Conservation (phyloP, 2,329 filamentous ascomycete species). For the Dactylellina haptotyla region DNA sequence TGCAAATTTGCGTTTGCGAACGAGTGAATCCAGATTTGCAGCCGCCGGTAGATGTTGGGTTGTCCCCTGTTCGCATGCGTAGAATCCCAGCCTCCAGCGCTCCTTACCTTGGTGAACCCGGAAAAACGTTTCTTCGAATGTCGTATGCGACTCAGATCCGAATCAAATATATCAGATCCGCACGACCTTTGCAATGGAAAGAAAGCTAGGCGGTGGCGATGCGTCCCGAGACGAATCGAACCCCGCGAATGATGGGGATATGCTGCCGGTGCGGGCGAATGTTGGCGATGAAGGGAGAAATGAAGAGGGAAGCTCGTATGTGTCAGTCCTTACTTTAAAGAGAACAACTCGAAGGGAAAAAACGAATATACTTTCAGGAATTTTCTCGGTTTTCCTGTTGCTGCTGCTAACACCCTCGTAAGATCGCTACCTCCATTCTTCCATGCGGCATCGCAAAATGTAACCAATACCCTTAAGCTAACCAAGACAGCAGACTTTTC, state of each 20-base stretch:
- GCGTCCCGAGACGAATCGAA: slow-evolving; percentile 30
- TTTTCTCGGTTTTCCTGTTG: slow-evolving; percentile 8
- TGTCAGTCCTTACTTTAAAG: slow-evolving; percentile 39
- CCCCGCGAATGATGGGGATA: slow-evolving; percentile 31
- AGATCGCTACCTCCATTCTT: slow-evolving; percentile 28
- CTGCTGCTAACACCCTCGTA: slow-evolving; percentile 27
- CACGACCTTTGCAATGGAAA: slow-evolving; percentile 24
- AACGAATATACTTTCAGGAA: slow-evolving; percentile 38
- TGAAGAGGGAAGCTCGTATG: slow-evolving; percentile 22
- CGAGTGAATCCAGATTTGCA: slow-evolving; percentile 24
- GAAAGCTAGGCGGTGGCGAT: slow-evolving; percentile 19
- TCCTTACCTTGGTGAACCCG: slow-evolving; percentile 53
- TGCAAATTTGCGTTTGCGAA: slow-evolving; percentile 19
- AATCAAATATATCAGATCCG: slow-evolving; percentile 26
- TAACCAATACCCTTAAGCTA: slow-evolving; percentile 3
- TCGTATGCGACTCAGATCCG: slow-evolving; percentile 44
- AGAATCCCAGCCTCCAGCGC: slow-evolving; percentile 53
- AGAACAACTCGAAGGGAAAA: neutral
- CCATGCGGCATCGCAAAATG: slow-evolving; percentile 49
- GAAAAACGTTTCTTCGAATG: slow-evolving; percentile 45
- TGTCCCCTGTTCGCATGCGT: slow-evolving; percentile 52
- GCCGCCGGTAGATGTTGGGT: slow-evolving; percentile 51
- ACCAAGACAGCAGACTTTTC: neutral
- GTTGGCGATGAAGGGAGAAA: slow-evolving; percentile 23
- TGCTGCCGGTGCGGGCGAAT: slow-evolving; percentile 15